Evolutionary conservation across 1,139 yeast species (phyloP).

Genomic region (Debaryomyces sp.): DNA sequence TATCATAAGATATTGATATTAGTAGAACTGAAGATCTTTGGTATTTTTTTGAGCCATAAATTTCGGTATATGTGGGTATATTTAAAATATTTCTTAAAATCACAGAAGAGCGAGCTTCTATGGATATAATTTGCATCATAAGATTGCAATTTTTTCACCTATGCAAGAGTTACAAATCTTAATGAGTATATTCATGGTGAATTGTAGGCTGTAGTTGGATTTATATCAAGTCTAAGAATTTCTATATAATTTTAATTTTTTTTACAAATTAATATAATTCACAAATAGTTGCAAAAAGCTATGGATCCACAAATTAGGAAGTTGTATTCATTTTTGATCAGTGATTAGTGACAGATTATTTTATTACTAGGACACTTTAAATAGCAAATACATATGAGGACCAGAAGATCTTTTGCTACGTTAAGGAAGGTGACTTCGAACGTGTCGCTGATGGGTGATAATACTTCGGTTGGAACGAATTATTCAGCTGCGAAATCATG

Average conservation of each 20-base stretch:
- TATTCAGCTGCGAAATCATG: conserved; percentile 3
- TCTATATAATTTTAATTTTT: neutral
- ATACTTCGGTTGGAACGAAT: neutral
- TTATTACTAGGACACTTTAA: neutral
- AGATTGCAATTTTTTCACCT: neutral
- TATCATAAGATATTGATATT: neutral
- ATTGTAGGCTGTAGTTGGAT: neutral
- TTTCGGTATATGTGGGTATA: neutral
- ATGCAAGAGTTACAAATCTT: neutral
- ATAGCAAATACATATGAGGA: neutral
- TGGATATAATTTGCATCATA: too few relatives aligned
- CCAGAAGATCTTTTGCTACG: neutral
- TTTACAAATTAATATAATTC: neutral
- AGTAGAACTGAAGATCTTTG: neutral
- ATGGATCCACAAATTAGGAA: conserved; percentile 4
- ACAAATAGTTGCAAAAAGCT: conserved; percentile 7
- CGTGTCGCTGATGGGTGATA: neutral
- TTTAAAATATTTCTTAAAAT: neutral
- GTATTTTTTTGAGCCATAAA: too few relatives aligned
- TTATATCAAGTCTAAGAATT: neutral
- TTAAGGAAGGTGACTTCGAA: neutral
- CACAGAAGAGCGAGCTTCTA: neutral
- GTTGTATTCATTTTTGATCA: neutral
- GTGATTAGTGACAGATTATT: neutral
- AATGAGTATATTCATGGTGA: neutral